Evolutionary conservation across 2,329 filamentous ascomycete species (phyloP).

Genomic region (Cladosporium sp.): DNA sequence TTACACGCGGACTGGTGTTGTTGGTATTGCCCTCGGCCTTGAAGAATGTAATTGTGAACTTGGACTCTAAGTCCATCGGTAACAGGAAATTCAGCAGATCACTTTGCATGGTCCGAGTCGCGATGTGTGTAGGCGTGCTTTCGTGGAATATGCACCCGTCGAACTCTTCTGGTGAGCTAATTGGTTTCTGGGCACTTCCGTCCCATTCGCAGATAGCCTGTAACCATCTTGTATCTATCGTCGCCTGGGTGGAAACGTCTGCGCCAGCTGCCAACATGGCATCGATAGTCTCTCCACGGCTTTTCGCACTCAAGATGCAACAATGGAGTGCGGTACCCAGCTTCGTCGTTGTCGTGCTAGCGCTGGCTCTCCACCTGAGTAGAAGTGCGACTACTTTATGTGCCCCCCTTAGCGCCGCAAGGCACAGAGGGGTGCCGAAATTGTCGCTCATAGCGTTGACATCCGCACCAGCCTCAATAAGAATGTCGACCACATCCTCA

Average conservation of each 20-base stretch:
- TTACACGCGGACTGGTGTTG: no score
- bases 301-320: neutral
- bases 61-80: neutral
- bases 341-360: neutral
- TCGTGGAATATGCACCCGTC: neutral
- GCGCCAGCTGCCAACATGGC: neutral
- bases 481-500: conserved; percentile 12
- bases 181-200: neutral
- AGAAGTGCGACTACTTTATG: conserved; percentile 8
- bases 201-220: neutral
- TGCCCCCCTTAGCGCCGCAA: conserved; percentile 14
- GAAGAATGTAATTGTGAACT: neutral
- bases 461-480: conserved; percentile 11
- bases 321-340: neutral
- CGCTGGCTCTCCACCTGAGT: neutral
- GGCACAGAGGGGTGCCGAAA: conserved; percentile 20
- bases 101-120: neutral
- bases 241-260: neutral
- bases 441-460: conserved; percentile 17
- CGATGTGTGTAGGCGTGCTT: neutral
- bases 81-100: neutral
- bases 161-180: neutral
- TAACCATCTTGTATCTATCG: neutral
- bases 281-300: neutral
- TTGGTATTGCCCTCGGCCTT: neutral